phyloP scores from a whole-genome alignment of 2,329 filamentous ascomycete genomes.

The Ophiostoma triangulosporum region DNA sequence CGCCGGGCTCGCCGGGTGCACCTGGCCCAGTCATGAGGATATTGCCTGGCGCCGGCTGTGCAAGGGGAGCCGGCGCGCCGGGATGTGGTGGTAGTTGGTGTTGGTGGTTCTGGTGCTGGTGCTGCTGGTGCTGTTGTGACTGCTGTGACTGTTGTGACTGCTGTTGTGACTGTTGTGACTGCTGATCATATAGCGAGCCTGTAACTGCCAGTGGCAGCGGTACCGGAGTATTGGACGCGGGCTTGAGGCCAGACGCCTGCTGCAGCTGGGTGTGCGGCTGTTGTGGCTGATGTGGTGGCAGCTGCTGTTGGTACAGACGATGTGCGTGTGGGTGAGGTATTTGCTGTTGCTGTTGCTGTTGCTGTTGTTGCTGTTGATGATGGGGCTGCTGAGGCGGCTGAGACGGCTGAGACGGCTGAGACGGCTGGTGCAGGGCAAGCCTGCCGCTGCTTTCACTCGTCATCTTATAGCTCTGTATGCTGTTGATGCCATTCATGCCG shows the following conservation, averaged over 20 bases:
- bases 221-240: background rate
- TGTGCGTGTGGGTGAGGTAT: background rate
- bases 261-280: background rate
- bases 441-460: background rate
- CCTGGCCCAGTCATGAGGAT: background rate
- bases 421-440: background rate
- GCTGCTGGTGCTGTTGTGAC: background rate
- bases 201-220: background rate
- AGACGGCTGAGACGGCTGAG: background rate
- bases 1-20: background rate
- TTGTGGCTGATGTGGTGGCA: background rate
- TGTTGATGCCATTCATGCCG: background rate
- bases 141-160: background rate
- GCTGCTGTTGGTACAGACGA: background rate
- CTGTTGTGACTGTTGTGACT: background rate
- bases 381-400: background rate
- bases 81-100: too few species aligned
- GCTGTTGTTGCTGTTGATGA: background rate
- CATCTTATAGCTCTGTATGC: too few species aligned
- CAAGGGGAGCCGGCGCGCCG: background rate
- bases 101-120: too few species aligned
- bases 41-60: background rate
- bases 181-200: background rate
- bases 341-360: background rate
- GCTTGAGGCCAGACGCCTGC: background rate